These are phyloP conservation scores for Pestalotiopsis sp. DNA, from an alignment of 2,329 filamentous ascomycete species.

Conservation along the genomic window DNA sequence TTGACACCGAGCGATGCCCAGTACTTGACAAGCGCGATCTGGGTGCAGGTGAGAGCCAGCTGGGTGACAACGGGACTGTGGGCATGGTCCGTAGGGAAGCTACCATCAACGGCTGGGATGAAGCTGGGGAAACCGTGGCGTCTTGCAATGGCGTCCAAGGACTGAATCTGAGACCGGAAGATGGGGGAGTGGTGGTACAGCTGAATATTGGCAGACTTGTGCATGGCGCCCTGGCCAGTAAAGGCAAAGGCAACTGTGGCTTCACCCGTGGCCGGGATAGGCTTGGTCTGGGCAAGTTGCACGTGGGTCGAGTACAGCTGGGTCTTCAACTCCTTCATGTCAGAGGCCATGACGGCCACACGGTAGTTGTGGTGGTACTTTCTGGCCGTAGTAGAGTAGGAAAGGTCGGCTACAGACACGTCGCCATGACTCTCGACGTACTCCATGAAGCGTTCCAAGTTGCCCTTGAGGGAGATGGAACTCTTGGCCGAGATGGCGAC, in stretches of 20 bases:
- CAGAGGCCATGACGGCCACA: slow-evolving; percentile 27
- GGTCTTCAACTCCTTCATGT: slow-evolving; percentile 24
- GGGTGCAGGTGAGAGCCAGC: slow-evolving; percentile 32
- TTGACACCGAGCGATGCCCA: slow-evolving; percentile 39
- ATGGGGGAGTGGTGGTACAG: slow-evolving; percentile 32
- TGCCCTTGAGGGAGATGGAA: slow-evolving; percentile 41
- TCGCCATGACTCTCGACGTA: slow-evolving; percentile 44
- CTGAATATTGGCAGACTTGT: slow-evolving; percentile 33
- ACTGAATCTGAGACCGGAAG: slow-evolving; percentile 36
- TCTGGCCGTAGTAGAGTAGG: slow-evolving; percentile 58
- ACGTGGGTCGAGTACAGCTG: slow-evolving; percentile 18
- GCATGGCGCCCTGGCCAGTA: slow-evolving; percentile 46
- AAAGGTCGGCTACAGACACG: slow-evolving; percentile 43
- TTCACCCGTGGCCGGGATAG: slow-evolving; percentile 20
- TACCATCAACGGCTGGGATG: slow-evolving; percentile 45
- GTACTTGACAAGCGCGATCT: slow-evolving; percentile 40
- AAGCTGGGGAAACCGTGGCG: slow-evolving; percentile 40
- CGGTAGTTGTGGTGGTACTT: slow-evolving; percentile 36
- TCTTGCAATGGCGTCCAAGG: slow-evolving; percentile 32
- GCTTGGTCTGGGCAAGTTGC: slow-evolving; percentile 21
- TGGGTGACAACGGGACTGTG: slow-evolving; percentile 33
- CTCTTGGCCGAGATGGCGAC: slow-evolving; percentile 50
- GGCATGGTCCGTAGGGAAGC: slow-evolving; percentile 40
- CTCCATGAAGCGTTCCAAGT: slow-evolving; percentile 41
- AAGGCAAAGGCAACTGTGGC: slow-evolving; percentile 41